Evolutionary conservation across 176 grass and related monocot species (phyloP).

Genomic region (Pharus latifolius): DNA sequence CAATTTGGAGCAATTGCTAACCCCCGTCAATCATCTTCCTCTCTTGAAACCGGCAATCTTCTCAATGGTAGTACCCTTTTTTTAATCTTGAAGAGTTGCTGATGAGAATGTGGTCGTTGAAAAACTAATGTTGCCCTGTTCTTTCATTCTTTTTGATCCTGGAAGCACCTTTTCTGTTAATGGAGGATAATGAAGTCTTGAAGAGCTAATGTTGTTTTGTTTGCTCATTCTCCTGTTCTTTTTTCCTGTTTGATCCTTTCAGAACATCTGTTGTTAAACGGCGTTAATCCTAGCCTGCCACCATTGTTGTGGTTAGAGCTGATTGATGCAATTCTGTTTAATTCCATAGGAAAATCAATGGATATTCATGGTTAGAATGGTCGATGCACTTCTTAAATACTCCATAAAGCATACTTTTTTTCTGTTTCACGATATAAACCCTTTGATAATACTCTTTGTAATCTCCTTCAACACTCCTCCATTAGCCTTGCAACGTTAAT

Average conservation of each 20-base stretch:
- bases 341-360: no score
- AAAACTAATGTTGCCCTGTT: neutral
- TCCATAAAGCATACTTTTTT: no score
- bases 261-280: no score
- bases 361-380: no score
- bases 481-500: no score
- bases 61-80: neutral
- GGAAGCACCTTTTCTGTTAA: neutral
- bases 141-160: neutral
- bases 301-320: no score
- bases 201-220: neutral
- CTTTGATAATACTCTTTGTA: no score
- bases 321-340: no score
- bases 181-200: neutral
- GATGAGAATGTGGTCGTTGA: neutral
- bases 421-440: no score
- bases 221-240: neutral
- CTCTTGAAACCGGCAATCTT: neutral
- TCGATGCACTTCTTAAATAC: no score
- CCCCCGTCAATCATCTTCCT: neutral
- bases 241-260: neutral
- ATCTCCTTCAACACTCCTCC: no score
- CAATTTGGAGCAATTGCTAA: neutral
- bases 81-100: neutral
- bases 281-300: no score